Conservation (phyloP, 2,329 filamentous ascomycete species). For the Myriosclerotinia scirpicola region DNA sequence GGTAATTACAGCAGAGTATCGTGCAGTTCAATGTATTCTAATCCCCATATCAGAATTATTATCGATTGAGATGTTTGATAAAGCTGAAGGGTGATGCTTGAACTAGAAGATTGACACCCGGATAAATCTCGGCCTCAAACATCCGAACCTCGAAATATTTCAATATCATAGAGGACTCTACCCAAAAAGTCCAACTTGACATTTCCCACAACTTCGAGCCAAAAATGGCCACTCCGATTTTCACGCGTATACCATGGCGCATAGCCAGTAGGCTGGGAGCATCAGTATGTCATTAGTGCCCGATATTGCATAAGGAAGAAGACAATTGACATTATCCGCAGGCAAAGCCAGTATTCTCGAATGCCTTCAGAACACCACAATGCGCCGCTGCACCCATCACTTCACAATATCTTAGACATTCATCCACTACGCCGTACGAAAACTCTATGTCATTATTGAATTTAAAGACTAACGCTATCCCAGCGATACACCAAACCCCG, state of each 20-base stretch:
- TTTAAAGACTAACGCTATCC: neutral
- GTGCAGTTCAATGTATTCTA: neutral
- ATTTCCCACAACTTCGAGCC: constrained; percentile 18
- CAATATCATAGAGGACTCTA: constrained; percentile 17
- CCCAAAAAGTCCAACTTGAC: neutral
- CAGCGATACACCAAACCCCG: constrained; percentile 11
- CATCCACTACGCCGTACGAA: constrained; percentile 16
- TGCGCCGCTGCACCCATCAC: constrained; percentile 12
- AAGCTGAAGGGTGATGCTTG: neutral
- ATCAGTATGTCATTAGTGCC: constrained; percentile 23
- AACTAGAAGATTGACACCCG: neutral
- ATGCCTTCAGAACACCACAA: constrained; percentile 16
- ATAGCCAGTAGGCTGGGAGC: constrained; percentile 26
- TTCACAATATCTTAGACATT: constrained; percentile 5
- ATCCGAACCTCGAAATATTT: constrained; percentile 22
- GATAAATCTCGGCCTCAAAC: constrained; percentile 12
- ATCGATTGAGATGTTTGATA: too few species aligned
- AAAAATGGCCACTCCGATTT: constrained; percentile 34
- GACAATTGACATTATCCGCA: constrained; percentile 23
- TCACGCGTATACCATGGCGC: constrained; percentile 35
- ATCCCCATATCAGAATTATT: neutral
- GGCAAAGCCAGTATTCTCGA: constrained; percentile 27
- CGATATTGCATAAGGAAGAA: neutral
- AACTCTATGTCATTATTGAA: too few species aligned
- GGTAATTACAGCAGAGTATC: neutral